Percentiles rank a stretch among this genome's conserved stretches.
Conservation (phyloP, 768 basidiomycete genomes). For the Suillus decipiens region DNA sequence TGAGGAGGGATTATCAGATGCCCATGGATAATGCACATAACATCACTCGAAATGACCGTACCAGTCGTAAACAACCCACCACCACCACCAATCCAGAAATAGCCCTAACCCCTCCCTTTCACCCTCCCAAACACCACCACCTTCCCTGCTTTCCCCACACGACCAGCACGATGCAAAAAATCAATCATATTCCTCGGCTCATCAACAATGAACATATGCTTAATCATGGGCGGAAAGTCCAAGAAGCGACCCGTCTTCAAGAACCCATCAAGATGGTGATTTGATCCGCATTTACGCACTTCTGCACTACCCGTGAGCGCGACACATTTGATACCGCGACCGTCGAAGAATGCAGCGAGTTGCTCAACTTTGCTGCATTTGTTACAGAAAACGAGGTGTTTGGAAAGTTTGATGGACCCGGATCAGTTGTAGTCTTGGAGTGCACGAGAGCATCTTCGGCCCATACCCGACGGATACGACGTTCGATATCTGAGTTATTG, state of each 20-base stretch:
- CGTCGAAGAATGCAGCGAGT: slow-evolving; percentile 57
- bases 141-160: slow-evolving; percentile 66
- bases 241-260: slow-evolving; percentile 60
- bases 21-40: background rate
- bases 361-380: slow-evolving; percentile 66
- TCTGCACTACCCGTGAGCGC: slow-evolving; percentile 66
- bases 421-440: slow-evolving; percentile 25
- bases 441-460: slow-evolving; percentile 54
- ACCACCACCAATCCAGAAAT: slow-evolving; percentile 28
- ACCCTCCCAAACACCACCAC: slow-evolving; percentile 78
- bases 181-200: slow-evolving; percentile 89
- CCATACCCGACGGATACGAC: slow-evolving; percentile 74
- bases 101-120: slow-evolving; percentile 60
- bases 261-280: slow-evolving; percentile 78
- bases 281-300: slow-evolving; percentile 63
- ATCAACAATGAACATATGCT: slow-evolving; percentile 85
- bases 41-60: background rate
- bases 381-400: slow-evolving; percentile 85
- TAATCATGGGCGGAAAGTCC: slow-evolving; percentile 78
- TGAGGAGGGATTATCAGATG: slow-evolving; percentile 1
- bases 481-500: slow-evolving; percentile 77
- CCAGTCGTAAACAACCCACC: background rate
- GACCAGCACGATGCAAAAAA: slow-evolving; percentile 88
- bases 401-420: slow-evolving; percentile 46
- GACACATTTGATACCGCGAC: slow-evolving; percentile 62